Evolutionary conservation across 228 moss, liverwort and hornwort genomes (phyloP).

Genomic region (Sphagnum fallax): DNA sequence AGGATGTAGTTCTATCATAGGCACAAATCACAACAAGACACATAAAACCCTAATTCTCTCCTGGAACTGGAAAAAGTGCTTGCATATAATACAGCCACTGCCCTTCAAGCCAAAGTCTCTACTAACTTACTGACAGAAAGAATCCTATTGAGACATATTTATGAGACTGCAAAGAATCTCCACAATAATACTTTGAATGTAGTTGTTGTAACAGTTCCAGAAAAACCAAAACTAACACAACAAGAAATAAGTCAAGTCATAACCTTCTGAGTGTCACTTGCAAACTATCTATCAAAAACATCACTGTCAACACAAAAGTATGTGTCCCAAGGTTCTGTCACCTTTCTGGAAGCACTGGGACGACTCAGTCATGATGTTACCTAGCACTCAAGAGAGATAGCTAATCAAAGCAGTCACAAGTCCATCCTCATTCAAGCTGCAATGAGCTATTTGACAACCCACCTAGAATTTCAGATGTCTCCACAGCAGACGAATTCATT

Average conservation of each 20-base stretch:
- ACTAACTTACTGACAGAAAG: neutral
- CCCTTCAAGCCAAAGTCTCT: neutral
- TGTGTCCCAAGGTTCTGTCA: neutral
- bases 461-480: constrained; percentile 44
- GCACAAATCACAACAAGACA: neutral
- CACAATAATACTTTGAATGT: too few relatives aligned
- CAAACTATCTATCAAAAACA: too few relatives aligned
- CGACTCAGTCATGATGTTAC: neutral
- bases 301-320: too few relatives aligned
- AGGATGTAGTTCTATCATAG: neutral
- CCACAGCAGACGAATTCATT: constrained; percentile 30
- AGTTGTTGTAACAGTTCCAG: too few relatives aligned
- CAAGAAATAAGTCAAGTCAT: too few relatives aligned
- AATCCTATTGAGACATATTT: neutral
- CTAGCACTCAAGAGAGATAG: neutral
- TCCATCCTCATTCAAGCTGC: neutral
- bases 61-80: too few relatives aligned
- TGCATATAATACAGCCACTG: neutral
- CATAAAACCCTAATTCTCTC: too few relatives aligned
- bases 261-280: too few relatives aligned
- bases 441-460: neutral
- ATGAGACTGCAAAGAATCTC: too few relatives aligned
- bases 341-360: neutral
- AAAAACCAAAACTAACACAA: too few relatives aligned
- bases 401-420: neutral